Conservation (phyloP, 1,284 basidiomycete species). For the Ceratobasidium sp. region DNA sequence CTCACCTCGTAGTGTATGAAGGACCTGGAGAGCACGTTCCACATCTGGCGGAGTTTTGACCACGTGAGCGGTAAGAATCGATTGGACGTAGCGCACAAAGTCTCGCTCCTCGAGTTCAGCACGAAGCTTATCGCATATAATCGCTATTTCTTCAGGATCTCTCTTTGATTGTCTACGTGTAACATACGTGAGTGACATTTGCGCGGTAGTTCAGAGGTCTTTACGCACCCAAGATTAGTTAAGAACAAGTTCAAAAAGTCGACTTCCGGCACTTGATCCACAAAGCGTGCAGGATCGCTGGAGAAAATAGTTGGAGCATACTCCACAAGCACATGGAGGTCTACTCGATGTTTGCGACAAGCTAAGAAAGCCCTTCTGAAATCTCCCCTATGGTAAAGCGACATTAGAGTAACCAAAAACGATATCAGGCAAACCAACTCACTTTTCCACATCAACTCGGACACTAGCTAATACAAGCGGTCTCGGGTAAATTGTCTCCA, state of each 20-base stretch:
- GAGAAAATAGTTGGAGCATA: conserved; percentile 77
- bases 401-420: neutral
- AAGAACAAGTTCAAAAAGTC: conserved; percentile 95
- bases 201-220: neutral
- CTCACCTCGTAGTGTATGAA: conserved; percentile 77
- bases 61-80: conserved; percentile 90
- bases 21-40: conserved; percentile 72
- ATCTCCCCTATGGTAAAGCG: conserved; percentile 54
- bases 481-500: conserved; percentile 94
- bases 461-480: conserved; percentile 89
- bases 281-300: conserved; percentile 66
- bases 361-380: conserved; percentile 86
- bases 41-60: conserved; percentile 92
- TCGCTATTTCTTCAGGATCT: conserved; percentile 64
- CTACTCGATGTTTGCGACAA: conserved; percentile 92
- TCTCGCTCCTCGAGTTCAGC: conserved; percentile 73
- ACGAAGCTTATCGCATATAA: conserved; percentile 82
- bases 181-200: conserved; percentile 39
- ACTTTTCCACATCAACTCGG: conserved; percentile 74
- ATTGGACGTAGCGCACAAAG: conserved; percentile 83
- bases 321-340: conserved; percentile 87
- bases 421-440: conserved; percentile 45
- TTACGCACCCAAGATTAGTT: conserved; percentile 76
- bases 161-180: conserved; percentile 63
- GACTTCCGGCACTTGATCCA: conserved; percentile 86